A percentile compares a stretch with the other conserved stretches of the same genome.
phyloP scores from a whole-genome alignment of 768 basidiomycete species.

The Boletus fagicola region DNA sequence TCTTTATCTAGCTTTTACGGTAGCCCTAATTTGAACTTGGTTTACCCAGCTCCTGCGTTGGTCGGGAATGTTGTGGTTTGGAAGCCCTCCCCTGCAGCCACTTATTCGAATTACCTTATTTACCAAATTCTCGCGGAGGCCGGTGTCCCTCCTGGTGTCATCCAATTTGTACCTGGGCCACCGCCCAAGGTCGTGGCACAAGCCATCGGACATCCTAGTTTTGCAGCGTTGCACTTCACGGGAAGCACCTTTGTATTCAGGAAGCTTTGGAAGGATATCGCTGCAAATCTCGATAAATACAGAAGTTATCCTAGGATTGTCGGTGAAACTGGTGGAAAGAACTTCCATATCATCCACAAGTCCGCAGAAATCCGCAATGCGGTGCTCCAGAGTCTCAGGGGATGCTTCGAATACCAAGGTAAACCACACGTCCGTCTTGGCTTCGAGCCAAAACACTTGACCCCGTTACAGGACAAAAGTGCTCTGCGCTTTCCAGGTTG shows the following conservation, averaged over 20 bases:
- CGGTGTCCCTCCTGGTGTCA: slow-evolving; percentile 89
- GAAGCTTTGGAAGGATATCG: slow-evolving; percentile 95
- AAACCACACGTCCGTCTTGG: slow-evolving; percentile 6
- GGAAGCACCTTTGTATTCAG: slow-evolving; percentile 95
- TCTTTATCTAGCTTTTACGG: background rate
- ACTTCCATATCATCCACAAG: slow-evolving; percentile 92
- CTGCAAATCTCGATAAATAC: slow-evolving; percentile 83
- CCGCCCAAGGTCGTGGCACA: slow-evolving; percentile 83
- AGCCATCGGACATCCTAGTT: slow-evolving; percentile 72
- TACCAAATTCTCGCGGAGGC: slow-evolving; percentile 92
- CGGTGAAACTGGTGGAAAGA: slow-evolving; percentile 98
- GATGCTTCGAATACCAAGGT: slow-evolving; percentile 96
- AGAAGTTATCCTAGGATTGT: slow-evolving; percentile 90
- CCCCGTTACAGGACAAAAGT: slow-evolving; percentile 75
- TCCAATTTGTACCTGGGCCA: slow-evolving; percentile 94
- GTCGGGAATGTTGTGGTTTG: slow-evolving; percentile 94
- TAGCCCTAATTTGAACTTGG: background rate
- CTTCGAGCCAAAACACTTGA: background rate
- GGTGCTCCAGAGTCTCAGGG: slow-evolving; percentile 84
- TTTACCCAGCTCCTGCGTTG: slow-evolving; percentile 70
- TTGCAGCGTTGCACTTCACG: slow-evolving; percentile 94
- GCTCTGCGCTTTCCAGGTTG: slow-evolving; percentile 87
- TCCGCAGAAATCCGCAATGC: slow-evolving; percentile 87
- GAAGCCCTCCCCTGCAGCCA: slow-evolving; percentile 96
- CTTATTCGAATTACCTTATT: slow-evolving; percentile 91